A percentile compares a stretch with the other conserved stretches of the same genome.
phyloP scores from a whole-genome alignment of 2,329 filamentous ascomycete genomes.

The Penicillium italicum region DNA sequence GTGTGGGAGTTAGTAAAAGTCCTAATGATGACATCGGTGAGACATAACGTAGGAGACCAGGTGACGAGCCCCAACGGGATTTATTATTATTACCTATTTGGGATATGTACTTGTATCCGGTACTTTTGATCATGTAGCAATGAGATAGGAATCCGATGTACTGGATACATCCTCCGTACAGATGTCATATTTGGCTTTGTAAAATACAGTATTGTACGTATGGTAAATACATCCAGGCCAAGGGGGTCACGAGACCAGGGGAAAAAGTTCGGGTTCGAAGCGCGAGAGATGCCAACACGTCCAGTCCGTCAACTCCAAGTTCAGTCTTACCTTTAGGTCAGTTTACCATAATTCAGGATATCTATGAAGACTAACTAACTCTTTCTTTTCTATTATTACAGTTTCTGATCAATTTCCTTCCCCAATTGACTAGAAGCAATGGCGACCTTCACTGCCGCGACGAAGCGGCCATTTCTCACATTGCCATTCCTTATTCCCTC shows the following conservation, averaged over 20 bases:
- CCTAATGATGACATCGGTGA: constrained; percentile 16
- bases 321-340: background rate
- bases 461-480: constrained; percentile 35
- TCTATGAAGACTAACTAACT: background rate
- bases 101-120: background rate
- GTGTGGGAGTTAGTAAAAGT: background rate
- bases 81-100: background rate
- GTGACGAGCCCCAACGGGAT: constrained; percentile 14
- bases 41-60: constrained; percentile 16
- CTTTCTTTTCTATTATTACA: background rate
- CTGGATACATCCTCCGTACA: background rate
- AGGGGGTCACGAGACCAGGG: constrained; percentile 21
- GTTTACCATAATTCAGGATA: background rate
- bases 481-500: constrained; percentile 42
- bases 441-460: constrained; percentile 29
- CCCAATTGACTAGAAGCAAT: constrained; percentile 18
- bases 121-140: background rate
- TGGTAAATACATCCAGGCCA: constrained; percentile 3
- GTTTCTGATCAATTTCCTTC: background rate
- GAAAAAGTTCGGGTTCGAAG: constrained; percentile 23
- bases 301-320: background rate
- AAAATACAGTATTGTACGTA: constrained; percentile 1
- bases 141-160: background rate
- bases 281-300: constrained; percentile 5
- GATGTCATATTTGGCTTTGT: too few relatives aligned